These are phyloP conservation scores for Arthrobotrys conoides DNA, from an alignment of 2,329 filamentous ascomycete genomes.

Conservation along the genomic window DNA sequence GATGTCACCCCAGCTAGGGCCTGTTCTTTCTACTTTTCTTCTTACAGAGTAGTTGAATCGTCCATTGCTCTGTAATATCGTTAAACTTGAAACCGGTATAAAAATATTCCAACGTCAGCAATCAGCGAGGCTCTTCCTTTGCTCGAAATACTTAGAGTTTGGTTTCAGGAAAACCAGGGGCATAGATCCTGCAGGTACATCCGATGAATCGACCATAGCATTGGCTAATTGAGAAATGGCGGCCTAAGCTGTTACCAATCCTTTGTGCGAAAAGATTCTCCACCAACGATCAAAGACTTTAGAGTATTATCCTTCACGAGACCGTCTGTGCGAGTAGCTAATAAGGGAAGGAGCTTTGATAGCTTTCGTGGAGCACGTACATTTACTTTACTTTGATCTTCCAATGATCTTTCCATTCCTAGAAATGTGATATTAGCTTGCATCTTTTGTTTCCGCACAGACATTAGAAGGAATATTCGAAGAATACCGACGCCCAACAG, in stretches of 20 bases:
- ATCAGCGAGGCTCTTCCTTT: slow-evolving; percentile 32
- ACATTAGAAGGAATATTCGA: slow-evolving; percentile 44
- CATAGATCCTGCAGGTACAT: slow-evolving; percentile 39
- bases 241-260: slow-evolving; percentile 21
- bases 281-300: slow-evolving; percentile 28
- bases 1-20: neutral
- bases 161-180: slow-evolving; percentile 49
- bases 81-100: slow-evolving; percentile 15
- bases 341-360: slow-evolving; percentile 39
- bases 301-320: slow-evolving; percentile 14
- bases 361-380: neutral
- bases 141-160: slow-evolving; percentile 30
- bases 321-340: slow-evolving; percentile 28
- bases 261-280: slow-evolving; percentile 21
- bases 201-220: slow-evolving; percentile 2
- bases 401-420: neutral
- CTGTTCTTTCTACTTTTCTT: neutral
- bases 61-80: neutral
- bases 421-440: slow-evolving; percentile 47
- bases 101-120: slow-evolving; percentile 5
- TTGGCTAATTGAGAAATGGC: slow-evolving; percentile 44
- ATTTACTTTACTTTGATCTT: neutral
- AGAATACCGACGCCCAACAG: slow-evolving; percentile 39
- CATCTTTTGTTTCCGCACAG: slow-evolving; percentile 43
- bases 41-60: no score